These are phyloP conservation scores for Paramecium primaurelia DNA, from an alignment of 73 alveolate species.

Conservation along the genomic window DNA sequence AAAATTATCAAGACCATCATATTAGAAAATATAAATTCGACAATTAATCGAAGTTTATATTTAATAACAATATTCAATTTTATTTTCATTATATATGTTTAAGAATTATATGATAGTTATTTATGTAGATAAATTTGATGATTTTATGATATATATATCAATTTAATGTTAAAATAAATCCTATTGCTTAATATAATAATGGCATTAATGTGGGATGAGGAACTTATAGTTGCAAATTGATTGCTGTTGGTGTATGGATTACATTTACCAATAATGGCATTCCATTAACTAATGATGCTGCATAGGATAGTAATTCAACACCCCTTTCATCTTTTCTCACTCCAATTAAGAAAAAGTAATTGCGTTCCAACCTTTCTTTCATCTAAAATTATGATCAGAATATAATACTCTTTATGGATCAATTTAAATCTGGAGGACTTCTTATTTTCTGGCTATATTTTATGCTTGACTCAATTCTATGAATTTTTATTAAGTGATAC, in stretches of 20 bases:
- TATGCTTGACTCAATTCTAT: background rate
- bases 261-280: constrained; percentile 52
- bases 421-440: background rate
- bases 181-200: constrained; percentile 53
- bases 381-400: background rate
- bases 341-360: constrained; percentile 46
- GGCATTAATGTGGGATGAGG: constrained; percentile 59
- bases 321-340: constrained; percentile 49
- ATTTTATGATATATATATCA: background rate
- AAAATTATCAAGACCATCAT: background rate
- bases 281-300: constrained; percentile 41
- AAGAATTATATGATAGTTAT: background rate
- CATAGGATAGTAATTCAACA: constrained; percentile 42
- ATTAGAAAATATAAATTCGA: background rate
- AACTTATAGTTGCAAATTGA: constrained; percentile 47
- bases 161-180: constrained; percentile 46
- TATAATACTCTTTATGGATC: background rate
- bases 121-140: background rate
- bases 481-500: constrained; percentile 13
- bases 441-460: constrained; percentile 45
- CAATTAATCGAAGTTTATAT: too few relatives aligned
- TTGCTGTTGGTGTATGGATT: constrained; percentile 21
- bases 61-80: too few relatives aligned
- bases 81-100: background rate
- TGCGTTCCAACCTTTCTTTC: constrained; percentile 41